A percentile compares a stretch with the other conserved stretches of the same genome.
phyloP scores from a whole-genome alignment of 352 stramenopile species.

The Phytophthora podocarpi region DNA sequence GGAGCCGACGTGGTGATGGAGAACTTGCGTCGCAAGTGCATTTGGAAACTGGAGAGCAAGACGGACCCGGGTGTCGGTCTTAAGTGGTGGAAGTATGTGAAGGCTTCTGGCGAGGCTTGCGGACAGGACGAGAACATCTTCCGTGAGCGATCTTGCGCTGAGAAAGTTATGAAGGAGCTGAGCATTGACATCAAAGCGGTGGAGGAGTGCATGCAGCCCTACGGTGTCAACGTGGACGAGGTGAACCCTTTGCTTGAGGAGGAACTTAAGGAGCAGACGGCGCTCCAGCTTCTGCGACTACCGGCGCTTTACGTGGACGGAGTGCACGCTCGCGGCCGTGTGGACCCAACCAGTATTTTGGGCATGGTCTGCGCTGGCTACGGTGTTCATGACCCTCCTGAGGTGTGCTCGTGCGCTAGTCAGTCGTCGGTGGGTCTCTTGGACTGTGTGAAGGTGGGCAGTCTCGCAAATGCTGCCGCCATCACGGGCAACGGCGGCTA shows the following conservation, averaged over 20 bases:
- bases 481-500: slow-evolving; percentile 60
- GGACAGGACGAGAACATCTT: slow-evolving; percentile 86
- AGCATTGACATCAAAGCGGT: slow-evolving; percentile 86
- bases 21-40: slow-evolving; percentile 94
- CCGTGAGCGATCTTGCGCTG: slow-evolving; percentile 86
- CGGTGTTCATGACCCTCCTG: slow-evolving; percentile 76
- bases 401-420: slow-evolving; percentile 77
- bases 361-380: slow-evolving; percentile 89
- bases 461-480: slow-evolving; percentile 65
- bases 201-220: slow-evolving; percentile 94
- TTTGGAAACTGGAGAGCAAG: slow-evolving; percentile 91
- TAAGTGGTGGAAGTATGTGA: slow-evolving; percentile 96
- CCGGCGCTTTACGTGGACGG: slow-evolving; percentile 96
- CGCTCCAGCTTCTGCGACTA: slow-evolving; percentile 91
- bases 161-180: slow-evolving; percentile 91
- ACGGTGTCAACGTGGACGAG: slow-evolving; percentile 86
- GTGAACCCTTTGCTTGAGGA: slow-evolving; percentile 91
- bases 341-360: slow-evolving; percentile 88
- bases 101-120: slow-evolving; percentile 90
- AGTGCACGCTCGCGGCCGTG: slow-evolving; percentile 90
- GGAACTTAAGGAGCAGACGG: slow-evolving; percentile 90
- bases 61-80: slow-evolving; percentile 84
- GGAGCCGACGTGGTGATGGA: slow-evolving; percentile 95
- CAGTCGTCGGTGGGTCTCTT: slow-evolving; percentile 64
- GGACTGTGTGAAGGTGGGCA: slow-evolving; percentile 76